phyloP scores from a whole-genome alignment of 2,329 filamentous ascomycete species.

The Colletotrichum incanum region DNA sequence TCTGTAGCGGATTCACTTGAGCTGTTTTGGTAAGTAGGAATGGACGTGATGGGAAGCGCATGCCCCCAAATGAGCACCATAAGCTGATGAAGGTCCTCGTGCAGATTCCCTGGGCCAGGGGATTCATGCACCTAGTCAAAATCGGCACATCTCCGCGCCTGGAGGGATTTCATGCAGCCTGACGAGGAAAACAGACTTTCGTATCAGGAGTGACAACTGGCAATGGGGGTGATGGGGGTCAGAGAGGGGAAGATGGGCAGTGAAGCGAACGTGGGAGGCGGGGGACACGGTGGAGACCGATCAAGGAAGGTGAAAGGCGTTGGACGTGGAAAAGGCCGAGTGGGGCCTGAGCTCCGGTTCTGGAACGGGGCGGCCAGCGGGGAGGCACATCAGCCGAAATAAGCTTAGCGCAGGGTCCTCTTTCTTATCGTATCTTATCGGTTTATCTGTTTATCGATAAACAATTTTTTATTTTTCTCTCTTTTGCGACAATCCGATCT shows the following conservation, averaged over 20 bases:
- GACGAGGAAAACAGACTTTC: background rate
- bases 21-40: no score
- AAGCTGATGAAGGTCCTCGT: slow-evolving; percentile 2
- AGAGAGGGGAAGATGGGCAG: slow-evolving; percentile 1
- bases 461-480: slow-evolving; percentile 18
- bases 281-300: slow-evolving; percentile 16
- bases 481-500: slow-evolving; percentile 8
- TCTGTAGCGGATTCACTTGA: background rate
- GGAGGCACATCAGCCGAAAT: background rate
- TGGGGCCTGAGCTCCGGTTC: slow-evolving; percentile 29
- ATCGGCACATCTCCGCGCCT: background rate
- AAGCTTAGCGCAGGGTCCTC: slow-evolving; percentile 23
- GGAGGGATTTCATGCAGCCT: background rate
- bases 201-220: slow-evolving; percentile 22
- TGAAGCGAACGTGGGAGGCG: slow-evolving; percentile 18
- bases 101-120: background rate
- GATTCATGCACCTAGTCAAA: slow-evolving; percentile 12
- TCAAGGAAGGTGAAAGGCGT: slow-evolving; percentile 12
- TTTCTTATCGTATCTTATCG: background rate
- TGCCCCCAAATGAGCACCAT: background rate
- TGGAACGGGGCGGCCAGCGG: slow-evolving; percentile 14
- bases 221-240: slow-evolving; percentile 17
- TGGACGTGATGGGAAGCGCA: background rate
- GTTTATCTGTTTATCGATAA: slow-evolving; percentile 28
- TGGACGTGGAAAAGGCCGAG: slow-evolving; percentile 5